Evolutionary conservation across 1,139 yeast species (phyloP), one percentile per base, ranked within the genome.

Genomic region (Lodderomyces pseudojiufengensis): DNA sequence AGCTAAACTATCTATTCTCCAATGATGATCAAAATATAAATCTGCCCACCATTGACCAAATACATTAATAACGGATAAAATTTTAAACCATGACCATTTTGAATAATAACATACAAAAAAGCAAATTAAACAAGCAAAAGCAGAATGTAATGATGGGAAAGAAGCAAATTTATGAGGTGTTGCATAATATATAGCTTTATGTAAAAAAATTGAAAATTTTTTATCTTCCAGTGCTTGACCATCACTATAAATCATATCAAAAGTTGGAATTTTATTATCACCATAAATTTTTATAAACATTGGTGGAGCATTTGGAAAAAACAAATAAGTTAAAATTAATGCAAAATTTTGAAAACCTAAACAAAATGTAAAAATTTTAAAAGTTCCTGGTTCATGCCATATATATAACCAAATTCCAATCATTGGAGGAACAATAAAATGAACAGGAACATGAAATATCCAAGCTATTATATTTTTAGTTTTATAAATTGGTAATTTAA

Each of bases 161-260:
- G 84, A 84, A 6, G 86, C 85, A 59, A 80, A 80, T 21, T 80
- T 85, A 36, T 78, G 77, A 7, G 86, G 84, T 11, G 79, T 68
- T 46, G 73, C 71, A 52, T 78, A 83, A 63, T 80, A 78, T 2
- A 85, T 84, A 12, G 73, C 63, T 2, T 79, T 67, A 47, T 76
- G 74, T 23, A 37, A 26, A 11, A 31, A 8, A 43, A 76, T 45
- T 51, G 78, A 81, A 0, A 83, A 77, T 15, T 77, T 78, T 29
- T 69, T 55, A 47, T 79, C 84, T 11, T 78, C 78, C 37, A 84
- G 57, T 4, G 78, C 75, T 33, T 80, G 59, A 2, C 86, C 85
- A 7, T 85, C 86, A 3, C 84, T 83, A 51, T 75, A 80, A 3
- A 76, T 75, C 66, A 75, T 73, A 29, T 73, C 74, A 52, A 80